These are phyloP conservation scores for Cyclocybe cylindracea DNA, from an alignment of 768 basidiomycete species.

Conservation along the genomic window DNA sequence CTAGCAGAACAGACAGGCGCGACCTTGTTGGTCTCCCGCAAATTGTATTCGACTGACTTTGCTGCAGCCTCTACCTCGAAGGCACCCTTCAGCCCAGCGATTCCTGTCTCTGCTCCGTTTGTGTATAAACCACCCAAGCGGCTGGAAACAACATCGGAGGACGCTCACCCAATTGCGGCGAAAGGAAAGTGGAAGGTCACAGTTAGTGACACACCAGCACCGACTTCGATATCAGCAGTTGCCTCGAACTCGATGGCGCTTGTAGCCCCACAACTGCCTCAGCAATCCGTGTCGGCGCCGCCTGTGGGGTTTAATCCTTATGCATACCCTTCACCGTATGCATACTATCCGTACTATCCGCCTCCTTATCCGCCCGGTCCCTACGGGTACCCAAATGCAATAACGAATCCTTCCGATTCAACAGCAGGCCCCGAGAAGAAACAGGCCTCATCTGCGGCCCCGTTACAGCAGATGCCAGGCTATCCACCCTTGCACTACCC, in stretches of 20 bases:
- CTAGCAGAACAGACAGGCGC: no score
- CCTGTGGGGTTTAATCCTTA: constrained; percentile 1
- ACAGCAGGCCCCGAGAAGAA: no score
- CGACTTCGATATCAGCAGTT: not conserved
- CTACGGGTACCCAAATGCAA: constrained; percentile 6
- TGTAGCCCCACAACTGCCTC: constrained; percentile 1
- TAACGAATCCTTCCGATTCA: not conserved
- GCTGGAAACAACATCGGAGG: not conserved
- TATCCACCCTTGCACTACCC: not conserved
- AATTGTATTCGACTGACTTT: not conserved
- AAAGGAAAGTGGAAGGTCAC: constrained; percentile 10
- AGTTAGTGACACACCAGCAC: not conserved
- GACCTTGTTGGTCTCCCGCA: no score
- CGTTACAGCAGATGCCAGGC: not conserved
- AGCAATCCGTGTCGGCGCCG: not conserved
- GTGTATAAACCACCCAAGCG: constrained; percentile 16
- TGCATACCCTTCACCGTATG: constrained; percentile 15
- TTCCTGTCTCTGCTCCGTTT: constrained; percentile 15
- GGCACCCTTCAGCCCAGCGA: constrained; percentile 6
- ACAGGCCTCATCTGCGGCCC: not conserved
- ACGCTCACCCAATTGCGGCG: not conserved
- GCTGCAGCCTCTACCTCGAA: not conserved
- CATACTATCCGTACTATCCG: constrained; percentile 38
- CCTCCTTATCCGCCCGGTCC: constrained; percentile 34
- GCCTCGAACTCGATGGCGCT: constrained; percentile 1